Base-by-base conservation (phyloP, 2,329 filamentous ascomycete species). In the Pseudogymnoascus sp. region DNA sequence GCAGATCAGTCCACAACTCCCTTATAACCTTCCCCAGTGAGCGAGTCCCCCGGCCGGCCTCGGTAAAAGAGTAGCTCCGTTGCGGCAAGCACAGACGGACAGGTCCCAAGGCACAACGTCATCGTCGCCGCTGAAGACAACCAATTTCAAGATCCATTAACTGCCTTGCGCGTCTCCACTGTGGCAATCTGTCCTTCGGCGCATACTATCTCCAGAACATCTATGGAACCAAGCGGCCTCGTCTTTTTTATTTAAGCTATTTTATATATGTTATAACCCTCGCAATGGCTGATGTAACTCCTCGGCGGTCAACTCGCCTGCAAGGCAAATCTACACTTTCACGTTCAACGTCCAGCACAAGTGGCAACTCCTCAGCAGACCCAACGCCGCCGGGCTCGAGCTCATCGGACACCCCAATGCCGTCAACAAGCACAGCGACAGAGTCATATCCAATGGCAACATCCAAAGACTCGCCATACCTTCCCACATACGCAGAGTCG, bases 401-500 rank as follows among this genome's bases (percentile, higher is more conserved):
- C 62, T 38, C 36, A 59, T 23, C 63, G 36, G 63, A 60, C 46
- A 31, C 9, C 16, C 64, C 61, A 46, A 38, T 62, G 3, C 25
- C 66, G 31, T 60, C 61, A 12, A 46, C 37, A 62, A 49, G 63
- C 5, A 34, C 34, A 60, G 23, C 60, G 3, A 59, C 60, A 14
- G 37, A 28, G 37, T 49, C 40, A 3, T 40, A 53, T 2, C 25
- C 61, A 59, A 69, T 64, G 49, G 69, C 67, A 61, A 61, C 65
- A n/a, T 16, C 66, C 11, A 65, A 67, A 63, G 67, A 65, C 61
- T 69, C 80, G 37, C 88, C 89, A 2, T 85, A 84, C 75, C 79
- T 91, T 2, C 90, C 89, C 3, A 91, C 89, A 1, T 80, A 82
- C 7, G 79, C 88, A 70, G 90, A 96, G 73, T 76, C 81, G 23